phyloP scores from a whole-genome alignment of 2,329 filamentous ascomycete species.

The Colletotrichum coccodes region DNA sequence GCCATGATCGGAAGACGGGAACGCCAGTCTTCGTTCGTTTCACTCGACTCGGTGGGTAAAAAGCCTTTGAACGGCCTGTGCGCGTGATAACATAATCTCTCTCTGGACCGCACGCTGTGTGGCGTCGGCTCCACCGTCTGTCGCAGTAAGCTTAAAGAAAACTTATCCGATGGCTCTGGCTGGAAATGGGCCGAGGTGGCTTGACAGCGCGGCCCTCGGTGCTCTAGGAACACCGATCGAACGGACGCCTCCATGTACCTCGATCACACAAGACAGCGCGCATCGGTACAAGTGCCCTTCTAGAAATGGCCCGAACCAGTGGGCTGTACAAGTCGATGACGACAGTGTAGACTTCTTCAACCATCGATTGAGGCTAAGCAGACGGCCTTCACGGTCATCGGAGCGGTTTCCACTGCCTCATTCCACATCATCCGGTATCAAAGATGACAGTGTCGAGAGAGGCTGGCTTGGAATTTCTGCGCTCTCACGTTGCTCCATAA shows the following conservation, averaged over 20 bases:
- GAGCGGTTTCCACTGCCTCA: background rate
- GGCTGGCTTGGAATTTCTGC: background rate
- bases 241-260: slow-evolving; percentile 7
- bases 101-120: background rate
- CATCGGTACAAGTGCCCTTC: slow-evolving; percentile 14
- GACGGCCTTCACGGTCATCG: background rate
- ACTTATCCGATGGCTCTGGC: background rate
- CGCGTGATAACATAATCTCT: background rate
- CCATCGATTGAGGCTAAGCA: slow-evolving; percentile 12
- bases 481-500: background rate
- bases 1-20: slow-evolving; percentile 16
- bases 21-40: slow-evolving; percentile 21
- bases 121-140: too few species aligned
- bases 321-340: slow-evolving; percentile 30
- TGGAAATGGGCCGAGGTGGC: background rate
- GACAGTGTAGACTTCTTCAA: slow-evolving; percentile 21
- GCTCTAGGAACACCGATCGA: slow-evolving; percentile 24
- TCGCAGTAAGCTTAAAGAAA: background rate
- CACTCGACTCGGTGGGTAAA: slow-evolving; percentile 17
- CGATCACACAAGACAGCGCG: slow-evolving; percentile 6
- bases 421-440: background rate
- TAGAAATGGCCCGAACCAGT: background rate
- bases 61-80: background rate
- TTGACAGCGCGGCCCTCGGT: slow-evolving; percentile 18
- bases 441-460: slow-evolving; percentile 6